Evolutionary conservation across 768 basidiomycete genomes (phyloP), one percentile per base, ranked within the genome.

Genomic region (Tubosaeta sp.): DNA sequence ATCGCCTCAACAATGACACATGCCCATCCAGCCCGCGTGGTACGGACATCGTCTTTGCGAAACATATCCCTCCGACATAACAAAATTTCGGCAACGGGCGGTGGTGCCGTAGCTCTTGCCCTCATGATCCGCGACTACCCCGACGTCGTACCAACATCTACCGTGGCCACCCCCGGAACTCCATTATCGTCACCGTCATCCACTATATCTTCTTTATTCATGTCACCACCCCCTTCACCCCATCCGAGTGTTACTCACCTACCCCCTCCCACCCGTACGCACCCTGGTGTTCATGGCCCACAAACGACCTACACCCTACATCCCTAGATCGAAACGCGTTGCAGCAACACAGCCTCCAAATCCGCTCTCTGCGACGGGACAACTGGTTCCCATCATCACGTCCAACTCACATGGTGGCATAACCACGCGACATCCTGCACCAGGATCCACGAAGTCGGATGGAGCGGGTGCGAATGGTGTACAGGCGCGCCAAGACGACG

Each of bases 111-210:
- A 6, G 89, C 93, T 0, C 76, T 98, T 12, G 94, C 95, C 0
- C 78, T 96, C 46, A 94, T 99, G 91, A 94, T 97, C 55, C 82
- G 90, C 46, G 95, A 99, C 68, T 98, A 97, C 63, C 90, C 92
- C 4, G 92, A 96, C 57, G 76, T 86, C 38, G 79, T 84, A 8
- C 73, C 77, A 25, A 62, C 46, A 1, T 41, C 54, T 2, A 29
- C 30, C 2, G 3, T 54, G 27, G 3, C 19, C 32, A 11, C 5
- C 1, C 48, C 57, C 14, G 19, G 27, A 3, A 55, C 43, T 13
- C 42, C 59, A 12, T 42, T 43, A 6, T 44, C 48, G 44, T 8
- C 58, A 46, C 9, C 54, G 1, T 56, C 60, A 21, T 54, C 61
- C 14, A 36, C 24, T 9, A 21, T 48, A 3, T 52, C 59, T 10